These are phyloP conservation scores for Ascomycota sp. DNA, from an alignment of 2,329 filamentous ascomycete genomes.

Conservation along the genomic window DNA sequence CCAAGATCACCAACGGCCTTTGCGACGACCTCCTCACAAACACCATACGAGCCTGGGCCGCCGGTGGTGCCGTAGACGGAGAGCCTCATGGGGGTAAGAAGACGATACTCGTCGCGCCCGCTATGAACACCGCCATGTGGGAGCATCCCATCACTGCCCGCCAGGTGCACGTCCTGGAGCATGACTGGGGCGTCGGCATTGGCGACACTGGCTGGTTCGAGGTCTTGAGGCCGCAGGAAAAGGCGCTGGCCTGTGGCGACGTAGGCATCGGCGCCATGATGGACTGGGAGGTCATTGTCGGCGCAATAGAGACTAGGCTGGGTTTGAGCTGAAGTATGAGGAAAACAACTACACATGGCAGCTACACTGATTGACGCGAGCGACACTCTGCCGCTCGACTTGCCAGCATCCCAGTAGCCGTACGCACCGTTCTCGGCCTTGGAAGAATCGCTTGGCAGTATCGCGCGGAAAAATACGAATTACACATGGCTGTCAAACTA, in stretches of 20 bases:
- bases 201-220: constrained; percentile 31
- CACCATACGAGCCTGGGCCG: constrained; percentile 78
- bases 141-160: constrained; percentile 58
- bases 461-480: too few relatives aligned
- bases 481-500: too few relatives aligned
- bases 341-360: too few relatives aligned
- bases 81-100: constrained; percentile 13
- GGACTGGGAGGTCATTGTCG: constrained; percentile 58
- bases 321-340: constrained; percentile 2
- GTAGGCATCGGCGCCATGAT: constrained; percentile 66
- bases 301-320: constrained; percentile 36
- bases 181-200: constrained; percentile 46
- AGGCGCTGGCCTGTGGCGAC: constrained; percentile 70
- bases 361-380: too few relatives aligned
- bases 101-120: constrained; percentile 57
- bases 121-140: constrained; percentile 91
- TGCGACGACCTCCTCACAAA: constrained; percentile 56
- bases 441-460: too few relatives aligned
- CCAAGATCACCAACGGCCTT: constrained; percentile 62
- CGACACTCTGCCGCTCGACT: too few relatives aligned
- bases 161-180: constrained; percentile 48
- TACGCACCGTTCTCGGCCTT: too few relatives aligned
- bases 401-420: too few relatives aligned
- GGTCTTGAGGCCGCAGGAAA: constrained; percentile 52
- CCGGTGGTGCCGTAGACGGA: constrained; percentile 35